Conservation (phyloP, 148 eudicot genomes). For the Agrostemma githago region DNA sequence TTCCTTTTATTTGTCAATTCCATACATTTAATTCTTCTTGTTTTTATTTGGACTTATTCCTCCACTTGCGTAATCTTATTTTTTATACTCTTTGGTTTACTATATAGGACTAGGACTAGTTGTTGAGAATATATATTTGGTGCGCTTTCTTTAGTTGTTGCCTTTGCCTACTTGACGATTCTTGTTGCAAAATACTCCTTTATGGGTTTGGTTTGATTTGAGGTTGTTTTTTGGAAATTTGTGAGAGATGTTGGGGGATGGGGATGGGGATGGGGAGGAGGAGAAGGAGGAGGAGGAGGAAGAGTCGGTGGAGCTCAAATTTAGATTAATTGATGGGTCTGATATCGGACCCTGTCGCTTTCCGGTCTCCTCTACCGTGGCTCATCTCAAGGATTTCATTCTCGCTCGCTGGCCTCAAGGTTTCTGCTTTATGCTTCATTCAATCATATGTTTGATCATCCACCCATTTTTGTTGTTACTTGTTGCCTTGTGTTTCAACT, state of each 20-base stretch:
- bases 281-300: slow-evolving; percentile 47
- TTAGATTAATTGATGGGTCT: slow-evolving; percentile 69
- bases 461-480: not conserved
- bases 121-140: slow-evolving; percentile 6
- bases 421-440: slow-evolving; percentile 10
- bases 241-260: not conserved
- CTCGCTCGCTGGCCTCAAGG: slow-evolving; percentile 88
- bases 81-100: not conserved
- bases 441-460: too few relatives aligned
- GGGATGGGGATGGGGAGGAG: slow-evolving; percentile 27
- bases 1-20: not conserved
- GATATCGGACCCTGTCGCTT: slow-evolving; percentile 74
- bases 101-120: not conserved
- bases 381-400: slow-evolving; percentile 66
- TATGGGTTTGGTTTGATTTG: not conserved
- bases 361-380: slow-evolving; percentile 52
- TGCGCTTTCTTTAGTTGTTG: slow-evolving; percentile 8
- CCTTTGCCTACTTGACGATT: slow-evolving; percentile 4
- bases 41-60: not conserved
- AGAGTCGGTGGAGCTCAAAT: slow-evolving; percentile 66
- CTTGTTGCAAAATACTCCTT: slow-evolving; percentile 1
- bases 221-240: not conserved
- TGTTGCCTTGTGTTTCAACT: too few relatives aligned
- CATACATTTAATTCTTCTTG: not conserved
- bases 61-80: slow-evolving; percentile 1